These are phyloP conservation scores for Tylopilus cervinicoccineus DNA, from an alignment of 768 basidiomycete genomes.

Conservation along the genomic window DNA sequence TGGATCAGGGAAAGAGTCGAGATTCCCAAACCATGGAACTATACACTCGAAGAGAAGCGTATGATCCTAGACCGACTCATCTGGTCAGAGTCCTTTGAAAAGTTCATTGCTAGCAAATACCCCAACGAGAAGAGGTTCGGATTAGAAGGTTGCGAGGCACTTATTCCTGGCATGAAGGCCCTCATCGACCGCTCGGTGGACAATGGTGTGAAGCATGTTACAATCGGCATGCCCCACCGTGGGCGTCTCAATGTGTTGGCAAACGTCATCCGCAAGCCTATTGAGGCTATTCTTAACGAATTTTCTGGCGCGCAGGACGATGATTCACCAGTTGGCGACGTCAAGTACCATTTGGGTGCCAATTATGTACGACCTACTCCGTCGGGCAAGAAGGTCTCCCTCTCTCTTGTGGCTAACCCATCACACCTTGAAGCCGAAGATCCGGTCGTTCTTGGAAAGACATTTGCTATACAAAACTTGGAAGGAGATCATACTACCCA, in stretches of 20 bases:
- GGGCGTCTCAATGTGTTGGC: slow-evolving; percentile 96
- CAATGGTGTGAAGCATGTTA: slow-evolving; percentile 90
- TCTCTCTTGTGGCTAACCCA: slow-evolving; percentile 97
- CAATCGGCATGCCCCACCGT: slow-evolving; percentile 99
- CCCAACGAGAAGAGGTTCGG: slow-evolving; percentile 99
- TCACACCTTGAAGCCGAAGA: slow-evolving; percentile 98
- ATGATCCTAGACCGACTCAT: slow-evolving; percentile 99
- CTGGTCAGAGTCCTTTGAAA: slow-evolving; percentile 99
- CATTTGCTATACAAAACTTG: slow-evolving; percentile 93
- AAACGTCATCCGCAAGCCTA: slow-evolving; percentile 97
- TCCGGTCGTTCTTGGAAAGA: slow-evolving; percentile 98
- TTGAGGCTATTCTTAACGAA: slow-evolving; percentile 97
- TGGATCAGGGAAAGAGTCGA: slow-evolving; percentile 98
- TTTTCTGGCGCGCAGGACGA: slow-evolving; percentile 76
- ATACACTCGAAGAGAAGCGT: slow-evolving; percentile 96
- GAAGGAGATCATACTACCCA: slow-evolving; percentile 81
- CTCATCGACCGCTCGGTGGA: slow-evolving; percentile 98
- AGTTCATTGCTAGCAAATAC: slow-evolving; percentile 97
- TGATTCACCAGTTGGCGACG: slow-evolving; percentile 88
- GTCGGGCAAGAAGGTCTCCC: slow-evolving; percentile 94
- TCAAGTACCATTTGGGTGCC: slow-evolving; percentile 98
- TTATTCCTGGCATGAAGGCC: slow-evolving; percentile 99
- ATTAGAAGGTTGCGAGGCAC: slow-evolving; percentile 94
- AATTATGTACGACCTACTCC: slow-evolving; percentile 99
- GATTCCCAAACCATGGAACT: slow-evolving; percentile 95